Base-by-base conservation (phyloP, 768 basidiomycete species). In the Auriscalpium microsporum region DNA sequence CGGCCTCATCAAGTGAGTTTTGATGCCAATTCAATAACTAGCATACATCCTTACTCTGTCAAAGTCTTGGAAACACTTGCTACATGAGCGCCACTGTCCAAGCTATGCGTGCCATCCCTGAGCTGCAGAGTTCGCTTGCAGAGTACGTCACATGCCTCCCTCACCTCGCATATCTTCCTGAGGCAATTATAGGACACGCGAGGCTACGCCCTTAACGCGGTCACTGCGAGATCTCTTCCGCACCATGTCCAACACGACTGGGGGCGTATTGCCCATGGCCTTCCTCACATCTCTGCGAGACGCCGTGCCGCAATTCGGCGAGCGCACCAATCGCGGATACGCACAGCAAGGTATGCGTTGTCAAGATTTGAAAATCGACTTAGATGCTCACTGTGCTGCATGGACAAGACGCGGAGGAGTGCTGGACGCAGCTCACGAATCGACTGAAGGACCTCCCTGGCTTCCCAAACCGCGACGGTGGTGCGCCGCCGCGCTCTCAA, bases 51-150 rank as follows among this genome's bases (percentile, higher is more conserved):
- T 46, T 52, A 56, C 38, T 54, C 23, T 56, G 40, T 45, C 33
- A 36, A 36, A 47, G 61, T 64, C 73, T 94, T 38, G 94, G 95
- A 37, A 97, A 97, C 67, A 97, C 94, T 0, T 97, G 95, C 65
- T 99, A 99, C 72, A 92, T 97, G 87, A 98, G 95, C 67, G 84
- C 96, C 1, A 92, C 90, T 2, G 75, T 98, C 1, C 96, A 99
- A 73, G 86, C 89, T n/a, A 78, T 99, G 58, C 87, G 92, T 21
- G 84, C 90, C 4, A 86, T 99, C 50, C 94, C 94, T 2, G 93
- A 96, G 63, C 78, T 99, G 5, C 86, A 88, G 64, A 67, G 76
- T 1, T 88, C 90, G 0, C 76, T 97, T 19, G 69, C 69, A 63
- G 70, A 72, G 81, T 87, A 65, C 60, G 80, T 36, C 13, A 45